Percentiles rank a stretch among this genome's conserved stretches.
Evolutionary conservation across 1,284 basidiomycete species (phyloP).

Genomic region (Meripilus lineatus): DNA sequence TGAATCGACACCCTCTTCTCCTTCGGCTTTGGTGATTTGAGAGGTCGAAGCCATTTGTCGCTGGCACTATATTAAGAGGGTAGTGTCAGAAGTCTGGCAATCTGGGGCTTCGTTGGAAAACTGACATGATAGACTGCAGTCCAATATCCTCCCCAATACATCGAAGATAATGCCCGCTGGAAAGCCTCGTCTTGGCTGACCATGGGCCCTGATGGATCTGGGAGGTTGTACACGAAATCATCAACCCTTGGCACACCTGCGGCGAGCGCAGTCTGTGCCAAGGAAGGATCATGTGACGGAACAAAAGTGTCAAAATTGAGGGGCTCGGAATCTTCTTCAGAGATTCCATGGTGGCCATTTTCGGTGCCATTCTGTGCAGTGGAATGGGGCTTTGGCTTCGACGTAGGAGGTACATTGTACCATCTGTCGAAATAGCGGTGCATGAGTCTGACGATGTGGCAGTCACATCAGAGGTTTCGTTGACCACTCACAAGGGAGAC

Average conservation of each 20-base stretch:
- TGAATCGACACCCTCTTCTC: neutral
- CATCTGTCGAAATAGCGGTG: conserved; percentile 57
- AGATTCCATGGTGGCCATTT: conserved; percentile 8
- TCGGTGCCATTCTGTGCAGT: conserved; percentile 14
- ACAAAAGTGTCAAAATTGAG: conserved; percentile 66
- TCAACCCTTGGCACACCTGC: conserved; percentile 18
- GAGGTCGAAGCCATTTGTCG: conserved; percentile 1
- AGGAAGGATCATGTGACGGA: conserved; percentile 61
- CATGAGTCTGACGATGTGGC: neutral
- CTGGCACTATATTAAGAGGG: neutral
- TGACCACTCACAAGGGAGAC: conserved; percentile 57
- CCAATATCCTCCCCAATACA: conserved; percentile 84
- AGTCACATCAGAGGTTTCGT: conserved; percentile 1
- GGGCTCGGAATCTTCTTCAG: conserved; percentile 44
- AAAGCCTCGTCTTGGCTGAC: conserved; percentile 71
- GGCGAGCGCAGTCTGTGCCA: conserved; percentile 30
- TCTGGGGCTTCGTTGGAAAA: conserved; percentile 6
- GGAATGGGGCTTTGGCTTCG: conserved; percentile 18
- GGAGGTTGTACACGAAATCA: conserved; percentile 19
- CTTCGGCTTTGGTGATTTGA: conserved; percentile 8
- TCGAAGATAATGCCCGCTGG: conserved; percentile 62
- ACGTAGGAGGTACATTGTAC: conserved; percentile 60
- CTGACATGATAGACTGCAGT: conserved; percentile 72
- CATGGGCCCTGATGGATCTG: conserved; percentile 29
- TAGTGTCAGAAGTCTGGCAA: neutral